These are phyloP conservation scores for Populus pruinosa DNA, from an alignment of 345 rosid genomes.

Conservation along the genomic window DNA sequence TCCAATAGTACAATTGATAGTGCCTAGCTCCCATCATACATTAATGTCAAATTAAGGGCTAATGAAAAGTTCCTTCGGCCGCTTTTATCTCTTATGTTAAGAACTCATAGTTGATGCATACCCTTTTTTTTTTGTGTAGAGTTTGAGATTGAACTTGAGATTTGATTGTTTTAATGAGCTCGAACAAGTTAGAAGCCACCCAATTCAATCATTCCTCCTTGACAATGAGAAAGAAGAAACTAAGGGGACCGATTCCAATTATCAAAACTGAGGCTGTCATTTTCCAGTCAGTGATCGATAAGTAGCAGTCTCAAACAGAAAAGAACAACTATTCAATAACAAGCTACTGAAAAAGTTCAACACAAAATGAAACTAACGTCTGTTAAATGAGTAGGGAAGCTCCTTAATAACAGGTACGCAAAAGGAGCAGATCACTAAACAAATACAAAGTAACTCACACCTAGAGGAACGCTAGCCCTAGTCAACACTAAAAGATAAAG, in stretches of 20 bases:
- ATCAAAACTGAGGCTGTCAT: background rate
- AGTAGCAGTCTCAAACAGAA: background rate
- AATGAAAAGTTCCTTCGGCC: background rate
- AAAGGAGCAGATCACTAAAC: slow-evolving; percentile 1
- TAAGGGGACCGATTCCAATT: background rate
- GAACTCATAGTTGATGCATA: background rate
- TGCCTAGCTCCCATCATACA: background rate
- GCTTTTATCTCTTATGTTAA: background rate
- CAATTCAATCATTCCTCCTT: background rate
- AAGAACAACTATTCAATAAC: background rate
- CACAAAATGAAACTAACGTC: background rate
- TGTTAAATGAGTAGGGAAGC: background rate
- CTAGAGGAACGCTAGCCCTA: slow-evolving; percentile 10
- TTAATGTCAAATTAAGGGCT: background rate
- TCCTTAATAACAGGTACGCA: background rate
- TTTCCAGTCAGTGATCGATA: background rate
- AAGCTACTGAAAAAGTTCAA: background rate
- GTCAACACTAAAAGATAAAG: background rate
- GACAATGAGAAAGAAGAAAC: too few relatives aligned
- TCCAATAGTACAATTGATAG: background rate
- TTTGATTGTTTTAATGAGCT: background rate
- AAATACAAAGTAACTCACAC: background rate
- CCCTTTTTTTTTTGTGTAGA: background rate
- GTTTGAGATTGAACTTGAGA: background rate
- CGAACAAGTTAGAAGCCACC: background rate